These are phyloP conservation scores for Magnolia sinica DNA, from an alignment of 164 flowering plant genomes.

Conservation along the genomic window DNA sequence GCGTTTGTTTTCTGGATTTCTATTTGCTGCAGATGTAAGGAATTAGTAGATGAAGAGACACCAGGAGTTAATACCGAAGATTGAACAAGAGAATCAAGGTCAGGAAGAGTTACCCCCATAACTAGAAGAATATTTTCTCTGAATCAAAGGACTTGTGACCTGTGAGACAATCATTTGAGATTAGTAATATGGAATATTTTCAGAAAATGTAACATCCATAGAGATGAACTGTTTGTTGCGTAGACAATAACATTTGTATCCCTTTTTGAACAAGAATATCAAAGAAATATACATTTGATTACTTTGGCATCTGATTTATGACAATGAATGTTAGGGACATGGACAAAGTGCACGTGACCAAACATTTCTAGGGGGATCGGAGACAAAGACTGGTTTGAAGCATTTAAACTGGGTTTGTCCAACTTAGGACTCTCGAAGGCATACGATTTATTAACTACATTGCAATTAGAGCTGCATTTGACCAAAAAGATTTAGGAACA, in stretches of 20 bases:
- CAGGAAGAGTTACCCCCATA: no score
- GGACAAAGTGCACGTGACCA: not conserved
- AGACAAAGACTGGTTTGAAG: not conserved
- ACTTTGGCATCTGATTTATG: not conserved
- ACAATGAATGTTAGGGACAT: not conserved
- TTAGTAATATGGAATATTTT: not conserved
- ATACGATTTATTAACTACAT: not conserved
- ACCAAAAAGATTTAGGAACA: slow-evolving; percentile 1
- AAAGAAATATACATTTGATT: not conserved
- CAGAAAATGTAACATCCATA: not conserved
- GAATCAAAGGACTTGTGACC: not conserved
- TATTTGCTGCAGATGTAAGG: not conserved
- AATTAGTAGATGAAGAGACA: not conserved
- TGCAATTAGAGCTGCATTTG: not conserved
- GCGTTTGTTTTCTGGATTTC: no score
- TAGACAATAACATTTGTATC: not conserved
- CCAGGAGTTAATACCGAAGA: not conserved
- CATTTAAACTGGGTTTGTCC: not conserved
- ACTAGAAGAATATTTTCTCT: not conserved
- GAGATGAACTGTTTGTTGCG: not conserved
- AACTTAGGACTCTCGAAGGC: not conserved
- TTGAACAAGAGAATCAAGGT: no score
- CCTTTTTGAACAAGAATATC: not conserved
- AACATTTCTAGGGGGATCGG: not conserved
- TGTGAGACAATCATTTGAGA: not conserved